Evolutionary conservation across 805 yeast species (phyloP).

Genomic region (Dipodascus geniculatus): DNA sequence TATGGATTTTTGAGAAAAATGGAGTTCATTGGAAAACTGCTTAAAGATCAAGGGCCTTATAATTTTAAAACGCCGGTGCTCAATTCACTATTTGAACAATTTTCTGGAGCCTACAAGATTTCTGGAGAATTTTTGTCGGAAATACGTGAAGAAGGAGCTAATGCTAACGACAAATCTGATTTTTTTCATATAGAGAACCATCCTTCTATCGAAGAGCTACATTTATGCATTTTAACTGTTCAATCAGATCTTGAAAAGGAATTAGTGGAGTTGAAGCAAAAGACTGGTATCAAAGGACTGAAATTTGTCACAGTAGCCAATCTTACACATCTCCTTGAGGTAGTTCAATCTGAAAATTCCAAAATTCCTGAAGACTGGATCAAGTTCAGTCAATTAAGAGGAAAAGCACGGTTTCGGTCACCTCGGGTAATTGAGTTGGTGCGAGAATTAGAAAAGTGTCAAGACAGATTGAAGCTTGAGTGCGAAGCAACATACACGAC

Average conservation of each 20-base stretch:
- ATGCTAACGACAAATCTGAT: slow-evolving; percentile 13
- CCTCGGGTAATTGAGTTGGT: slow-evolving; percentile 43
- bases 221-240: slow-evolving; percentile 31
- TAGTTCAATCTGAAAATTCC: slow-evolving; percentile 45
- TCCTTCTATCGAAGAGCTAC: slow-evolving; percentile 30
- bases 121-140: slow-evolving; percentile 19
- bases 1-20: background rate
- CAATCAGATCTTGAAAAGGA: slow-evolving; percentile 41
- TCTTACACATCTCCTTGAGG: slow-evolving; percentile 67
- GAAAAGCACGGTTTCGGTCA: slow-evolving; percentile 55
- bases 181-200: slow-evolving; percentile 21
- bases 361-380: slow-evolving; percentile 66
- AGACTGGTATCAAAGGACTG: slow-evolving; percentile 45
- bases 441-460: slow-evolving; percentile 45
- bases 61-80: slow-evolving; percentile 28
- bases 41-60: slow-evolving; percentile 9
- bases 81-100: slow-evolving; percentile 26
- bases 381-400: slow-evolving; percentile 38
- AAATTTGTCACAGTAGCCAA: slow-evolving; percentile 45
- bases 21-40: slow-evolving; percentile 15
- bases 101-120: slow-evolving; percentile 27
- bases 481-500: slow-evolving; percentile 37
- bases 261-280: slow-evolving; percentile 32
- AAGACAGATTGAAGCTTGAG: slow-evolving; percentile 37
- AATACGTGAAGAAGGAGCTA: slow-evolving; percentile 18